A percentile compares a stretch with the other conserved stretches of the same genome.
Conservation (phyloP, 306 rosid genomes). For the Dalbergia cultrata region DNA sequence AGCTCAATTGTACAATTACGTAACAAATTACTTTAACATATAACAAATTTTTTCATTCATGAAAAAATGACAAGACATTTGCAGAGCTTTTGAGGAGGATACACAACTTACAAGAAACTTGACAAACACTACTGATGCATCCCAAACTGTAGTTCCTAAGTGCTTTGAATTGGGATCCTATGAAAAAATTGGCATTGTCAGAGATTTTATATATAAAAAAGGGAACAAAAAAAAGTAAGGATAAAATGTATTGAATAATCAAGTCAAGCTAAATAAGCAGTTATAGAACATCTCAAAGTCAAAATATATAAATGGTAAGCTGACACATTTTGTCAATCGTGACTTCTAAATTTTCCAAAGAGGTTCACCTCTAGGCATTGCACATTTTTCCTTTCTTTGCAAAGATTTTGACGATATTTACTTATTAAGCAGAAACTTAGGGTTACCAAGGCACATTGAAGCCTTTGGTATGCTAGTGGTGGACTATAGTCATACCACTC, state of each 20-base stretch:
- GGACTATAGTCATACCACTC: slow-evolving; percentile 23
- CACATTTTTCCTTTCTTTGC: not conserved
- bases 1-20: not conserved
- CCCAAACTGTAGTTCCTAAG: slow-evolving; percentile 97
- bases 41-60: not conserved
- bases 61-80: slow-evolving; percentile 28
- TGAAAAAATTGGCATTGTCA: slow-evolving; percentile 42
- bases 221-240: not conserved
- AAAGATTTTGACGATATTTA: slow-evolving; percentile 26
- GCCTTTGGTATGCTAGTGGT: slow-evolving; percentile 13
- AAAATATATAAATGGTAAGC: slow-evolving; percentile 8
- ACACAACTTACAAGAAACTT: slow-evolving; percentile 78
- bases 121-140: slow-evolving; percentile 90
- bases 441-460: not conserved
- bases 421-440: slow-evolving; percentile 28
- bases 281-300: not conserved
- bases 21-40: not conserved
- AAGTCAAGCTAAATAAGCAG: slow-evolving; percentile 28
- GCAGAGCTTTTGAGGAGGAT: slow-evolving; percentile 33
- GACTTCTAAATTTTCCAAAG: slow-evolving; percentile 2
- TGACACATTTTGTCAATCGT: slow-evolving; percentile 21
- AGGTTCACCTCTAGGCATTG: slow-evolving; percentile 11
- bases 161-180: slow-evolving; percentile 98
- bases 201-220: slow-evolving; percentile 14
- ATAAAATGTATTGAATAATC: not conserved